Evolutionary conservation across 257 asterid species (phyloP).

Genomic region (Salvia splendens): DNA sequence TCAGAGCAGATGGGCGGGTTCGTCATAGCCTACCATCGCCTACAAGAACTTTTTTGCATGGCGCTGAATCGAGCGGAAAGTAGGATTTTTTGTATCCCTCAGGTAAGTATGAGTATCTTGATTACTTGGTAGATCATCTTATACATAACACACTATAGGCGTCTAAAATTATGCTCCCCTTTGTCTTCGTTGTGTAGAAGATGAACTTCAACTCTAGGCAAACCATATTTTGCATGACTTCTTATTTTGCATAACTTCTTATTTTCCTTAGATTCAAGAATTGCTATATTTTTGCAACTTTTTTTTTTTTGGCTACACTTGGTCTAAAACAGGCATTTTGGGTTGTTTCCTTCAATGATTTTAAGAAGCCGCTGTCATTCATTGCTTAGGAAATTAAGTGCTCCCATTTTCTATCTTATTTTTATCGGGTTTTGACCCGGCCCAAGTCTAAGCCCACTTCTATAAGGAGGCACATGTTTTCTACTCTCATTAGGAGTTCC

Average conservation of each 20-base stretch:
- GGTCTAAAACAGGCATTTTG: neutral
- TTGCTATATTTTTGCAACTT: conserved; percentile 7
- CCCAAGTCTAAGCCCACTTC: neutral
- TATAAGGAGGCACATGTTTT: neutral
- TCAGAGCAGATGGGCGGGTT: conserved; percentile 28
- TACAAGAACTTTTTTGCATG: conserved; percentile 20
- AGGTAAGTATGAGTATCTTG: conserved; percentile 15
- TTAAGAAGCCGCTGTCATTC: too few relatives aligned
- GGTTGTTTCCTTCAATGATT: neutral
- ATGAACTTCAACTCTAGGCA: conserved; percentile 25
- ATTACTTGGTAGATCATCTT: conserved; percentile 13
- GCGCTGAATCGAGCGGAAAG: conserved; percentile 11
- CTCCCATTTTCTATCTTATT: too few relatives aligned
- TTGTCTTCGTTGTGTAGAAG: conserved; percentile 19
- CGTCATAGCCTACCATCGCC: conserved; percentile 31
- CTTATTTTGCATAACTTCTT: conserved; percentile 20
- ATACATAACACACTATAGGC: conserved; percentile 27
- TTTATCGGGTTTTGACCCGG: neutral
- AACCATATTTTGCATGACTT: neutral
- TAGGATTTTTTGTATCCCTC: conserved; percentile 5
- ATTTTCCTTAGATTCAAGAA: conserved; percentile 13
- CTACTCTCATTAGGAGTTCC: too few relatives aligned
- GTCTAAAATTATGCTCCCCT: conserved; percentile 17
- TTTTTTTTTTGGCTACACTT: conserved; percentile 14
- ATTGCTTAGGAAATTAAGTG: too few relatives aligned